Percentiles rank a stretch among this genome's conserved stretches.
Conservation (phyloP, 148 eudicot species). For the Simmondsia chinensis region DNA sequence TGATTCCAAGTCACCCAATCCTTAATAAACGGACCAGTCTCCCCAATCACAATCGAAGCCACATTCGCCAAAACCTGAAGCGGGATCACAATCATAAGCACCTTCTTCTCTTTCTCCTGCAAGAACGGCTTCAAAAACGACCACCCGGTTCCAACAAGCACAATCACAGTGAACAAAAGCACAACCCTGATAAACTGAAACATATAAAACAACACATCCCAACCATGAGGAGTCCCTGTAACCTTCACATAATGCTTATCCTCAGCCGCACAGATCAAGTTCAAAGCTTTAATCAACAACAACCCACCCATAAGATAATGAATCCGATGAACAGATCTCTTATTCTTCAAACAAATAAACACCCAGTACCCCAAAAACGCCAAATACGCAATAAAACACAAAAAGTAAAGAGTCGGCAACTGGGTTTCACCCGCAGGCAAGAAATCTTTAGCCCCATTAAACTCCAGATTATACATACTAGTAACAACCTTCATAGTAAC, state of each 20-base stretch:
- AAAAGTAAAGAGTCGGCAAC: constrained; percentile 49
- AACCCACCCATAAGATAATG: constrained; percentile 63
- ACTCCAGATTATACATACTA: constrained; percentile 58
- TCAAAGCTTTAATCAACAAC: constrained; percentile 73
- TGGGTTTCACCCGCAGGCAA: constrained; percentile 70
- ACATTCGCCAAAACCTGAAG: constrained; percentile 86
- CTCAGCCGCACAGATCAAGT: constrained; percentile 82
- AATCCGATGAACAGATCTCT: constrained; percentile 52
- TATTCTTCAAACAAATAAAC: constrained; percentile 23
- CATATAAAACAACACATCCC: constrained; percentile 85
- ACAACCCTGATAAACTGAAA: constrained; percentile 84
- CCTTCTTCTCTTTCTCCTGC: constrained; percentile 97
- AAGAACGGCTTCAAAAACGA: constrained; percentile 88
- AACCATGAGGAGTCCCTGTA: constrained; percentile 88
- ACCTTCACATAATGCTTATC: constrained; percentile 92
- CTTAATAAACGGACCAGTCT: constrained; percentile 92
- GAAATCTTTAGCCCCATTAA: constrained; percentile 43
- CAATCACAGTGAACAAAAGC: constrained; percentile 82
- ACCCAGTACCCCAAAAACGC: constrained; percentile 55
- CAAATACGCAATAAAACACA: constrained; percentile 36
- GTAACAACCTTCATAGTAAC: constrained; percentile 71
- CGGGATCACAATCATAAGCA: constrained; percentile 89
- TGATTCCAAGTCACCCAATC: constrained; percentile 99
- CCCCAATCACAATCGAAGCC: constrained; percentile 90
- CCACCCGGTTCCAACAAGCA: constrained; percentile 92